Percentiles rank a stretch among this genome's conserved stretches.
Evolutionary conservation across 2,329 filamentous ascomycete species (phyloP).

Genomic region (Aspergillus sp.): DNA sequence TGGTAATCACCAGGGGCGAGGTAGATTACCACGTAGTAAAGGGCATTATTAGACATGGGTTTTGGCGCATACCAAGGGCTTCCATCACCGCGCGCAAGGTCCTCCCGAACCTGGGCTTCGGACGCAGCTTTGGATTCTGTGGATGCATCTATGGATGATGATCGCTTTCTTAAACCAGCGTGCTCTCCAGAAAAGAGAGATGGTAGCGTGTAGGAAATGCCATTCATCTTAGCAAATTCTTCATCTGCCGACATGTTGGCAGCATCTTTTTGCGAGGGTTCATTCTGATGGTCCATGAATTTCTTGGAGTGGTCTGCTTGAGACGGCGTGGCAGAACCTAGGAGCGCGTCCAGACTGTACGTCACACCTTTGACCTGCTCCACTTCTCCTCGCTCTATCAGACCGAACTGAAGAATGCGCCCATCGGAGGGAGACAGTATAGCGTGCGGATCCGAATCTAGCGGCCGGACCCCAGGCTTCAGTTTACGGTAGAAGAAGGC

Average conservation of each 20-base stretch:
- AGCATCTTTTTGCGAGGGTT: slow-evolving; percentile 44
- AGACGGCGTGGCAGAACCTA: slow-evolving; percentile 62
- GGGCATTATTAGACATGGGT: slow-evolving; percentile 60
- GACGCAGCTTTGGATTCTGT: slow-evolving; percentile 66
- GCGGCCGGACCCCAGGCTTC: slow-evolving; percentile 81
- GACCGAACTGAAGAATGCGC: slow-evolving; percentile 84
- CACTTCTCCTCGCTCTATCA: slow-evolving; percentile 89
- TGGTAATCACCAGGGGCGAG: slow-evolving; percentile 97
- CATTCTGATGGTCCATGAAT: slow-evolving; percentile 32
- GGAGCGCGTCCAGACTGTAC: slow-evolving; percentile 88
- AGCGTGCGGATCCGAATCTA: slow-evolving; percentile 77
- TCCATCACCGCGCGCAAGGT: slow-evolving; percentile 69
- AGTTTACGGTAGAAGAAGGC: slow-evolving; percentile 96
- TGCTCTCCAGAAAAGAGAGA: slow-evolving; percentile 73
- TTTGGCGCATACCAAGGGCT: slow-evolving; percentile 69
- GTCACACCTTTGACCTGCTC: slow-evolving; percentile 99
- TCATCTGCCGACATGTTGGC: slow-evolving; percentile 77
- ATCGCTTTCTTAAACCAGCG: slow-evolving; percentile 45
- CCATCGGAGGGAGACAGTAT: slow-evolving; percentile 89
- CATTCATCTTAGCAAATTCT: slow-evolving; percentile 91
- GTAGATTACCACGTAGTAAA: slow-evolving; percentile 95
- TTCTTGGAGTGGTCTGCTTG: slow-evolving; percentile 40
- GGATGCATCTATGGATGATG: slow-evolving; percentile 70
- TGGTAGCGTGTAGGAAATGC: slow-evolving; percentile 91
- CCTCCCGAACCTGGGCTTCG: slow-evolving; percentile 78